These are phyloP conservation scores for Prunus mongolica DNA, from an alignment of 306 rosid species.

Conservation along the genomic window DNA sequence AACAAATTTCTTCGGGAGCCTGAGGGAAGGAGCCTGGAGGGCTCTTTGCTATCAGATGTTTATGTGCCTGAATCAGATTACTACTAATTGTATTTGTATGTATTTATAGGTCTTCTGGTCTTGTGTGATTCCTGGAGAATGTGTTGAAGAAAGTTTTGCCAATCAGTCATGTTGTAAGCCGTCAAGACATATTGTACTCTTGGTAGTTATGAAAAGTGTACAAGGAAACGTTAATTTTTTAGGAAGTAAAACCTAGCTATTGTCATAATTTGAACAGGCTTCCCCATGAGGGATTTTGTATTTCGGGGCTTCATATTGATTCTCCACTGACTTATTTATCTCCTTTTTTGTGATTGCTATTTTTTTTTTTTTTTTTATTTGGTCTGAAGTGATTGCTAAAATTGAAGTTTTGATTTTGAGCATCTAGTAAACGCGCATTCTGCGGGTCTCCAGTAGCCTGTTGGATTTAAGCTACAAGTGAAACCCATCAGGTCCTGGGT, in stretches of 20 bases:
- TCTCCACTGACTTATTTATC: neutral
- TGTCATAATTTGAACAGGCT: neutral
- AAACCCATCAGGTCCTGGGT: too few species aligned
- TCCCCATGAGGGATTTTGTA: neutral
- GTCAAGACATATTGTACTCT: neutral
- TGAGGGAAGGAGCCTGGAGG: constrained; percentile 47
- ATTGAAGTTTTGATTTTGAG: neutral
- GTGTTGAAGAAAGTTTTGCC: neutral
- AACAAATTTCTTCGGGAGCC: constrained; percentile 50
- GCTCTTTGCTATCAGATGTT: constrained; percentile 44
- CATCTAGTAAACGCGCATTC: neutral
- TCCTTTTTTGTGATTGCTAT: too few species aligned
- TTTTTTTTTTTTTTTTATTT: too few species aligned
- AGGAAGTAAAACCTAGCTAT: neutral
- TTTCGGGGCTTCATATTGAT: neutral
- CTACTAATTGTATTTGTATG: constrained; percentile 4
- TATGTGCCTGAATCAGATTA: constrained; percentile 11
- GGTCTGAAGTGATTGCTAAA: too few species aligned
- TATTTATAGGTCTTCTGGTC: neutral
- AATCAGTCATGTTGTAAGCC: neutral
- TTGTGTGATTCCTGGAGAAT: neutral
- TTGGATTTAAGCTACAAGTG: too few species aligned
- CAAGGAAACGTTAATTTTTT: neutral
- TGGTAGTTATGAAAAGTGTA: neutral
- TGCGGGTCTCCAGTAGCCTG: too few species aligned